Percentiles rank a stretch among this genome's conserved stretches.
Conservation (phyloP, 2,329 filamentous ascomycete genomes). For the Phyllosticta citrichinensis region DNA sequence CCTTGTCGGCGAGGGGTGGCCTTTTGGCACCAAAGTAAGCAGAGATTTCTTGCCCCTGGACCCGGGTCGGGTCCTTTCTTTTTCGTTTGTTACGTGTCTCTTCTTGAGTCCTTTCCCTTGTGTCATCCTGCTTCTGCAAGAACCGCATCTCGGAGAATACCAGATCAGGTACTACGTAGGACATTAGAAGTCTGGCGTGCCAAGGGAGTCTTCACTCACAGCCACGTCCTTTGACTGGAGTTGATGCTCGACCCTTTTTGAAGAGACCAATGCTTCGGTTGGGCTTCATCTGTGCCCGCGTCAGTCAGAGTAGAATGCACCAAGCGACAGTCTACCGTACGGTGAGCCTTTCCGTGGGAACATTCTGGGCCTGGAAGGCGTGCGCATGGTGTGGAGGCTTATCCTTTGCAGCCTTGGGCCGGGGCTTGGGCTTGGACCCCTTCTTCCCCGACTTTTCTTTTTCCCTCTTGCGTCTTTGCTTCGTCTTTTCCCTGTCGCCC, state of each 20-base stretch:
- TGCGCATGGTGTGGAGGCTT: conserved; percentile 29
- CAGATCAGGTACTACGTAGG: conserved; percentile 37
- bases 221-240: conserved; percentile 32
- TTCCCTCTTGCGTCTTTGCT: conserved; percentile 18
- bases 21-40: conserved; percentile 32
- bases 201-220: conserved; percentile 23
- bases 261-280: conserved; percentile 35
- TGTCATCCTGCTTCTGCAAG: conserved; percentile 28
- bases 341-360: conserved; percentile 36
- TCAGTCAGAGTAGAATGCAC: background rate
- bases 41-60: conserved; percentile 34
- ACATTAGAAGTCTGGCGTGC: conserved; percentile 15
- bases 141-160: conserved; percentile 44
- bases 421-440: background rate
- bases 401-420: conserved; percentile 18
- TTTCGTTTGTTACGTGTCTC: conserved; percentile 20
- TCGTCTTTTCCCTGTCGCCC: conserved; percentile 14
- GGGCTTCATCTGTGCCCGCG: conserved; percentile 32
- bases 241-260: conserved; percentile 39
- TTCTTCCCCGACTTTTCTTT: conserved; percentile 13
- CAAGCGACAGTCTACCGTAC: conserved; percentile 23
- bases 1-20: conserved; percentile 18
- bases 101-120: conserved; percentile 18
- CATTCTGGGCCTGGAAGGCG: conserved; percentile 36
- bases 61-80: conserved; percentile 22